Base-by-base conservation (phyloP, 2,329 filamentous ascomycete species). In the Colletotrichum sansevieriae region DNA sequence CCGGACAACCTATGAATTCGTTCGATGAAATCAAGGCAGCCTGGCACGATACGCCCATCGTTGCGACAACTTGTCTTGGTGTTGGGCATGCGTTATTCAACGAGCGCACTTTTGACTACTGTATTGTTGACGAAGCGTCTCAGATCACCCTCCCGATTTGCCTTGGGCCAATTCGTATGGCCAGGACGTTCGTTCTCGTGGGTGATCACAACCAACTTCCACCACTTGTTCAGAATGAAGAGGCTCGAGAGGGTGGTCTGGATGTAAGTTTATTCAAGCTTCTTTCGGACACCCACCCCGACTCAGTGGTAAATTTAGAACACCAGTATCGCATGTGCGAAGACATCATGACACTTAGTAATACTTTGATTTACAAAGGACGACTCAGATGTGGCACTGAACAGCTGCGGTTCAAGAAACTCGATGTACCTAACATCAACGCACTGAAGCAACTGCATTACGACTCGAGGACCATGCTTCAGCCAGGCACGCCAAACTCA, bases 241-340 rank as follows among this genome's bases (percentile, higher is more conserved):
- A 94, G 74, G 96, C 96, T 2, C 88, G 91, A 52, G 87, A 91
- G 63, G 95, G 95, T 12, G 96, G 96, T 1, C 84, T 99, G 5
- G 96, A 99, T 77, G 87, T 98, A 52, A 97, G 93, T 77, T 84
- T 99, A 59, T 99, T 99, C 86, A 97, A 97, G 77, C 86, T 96
- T 3, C 87, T 99, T 12, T 98, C 94, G 1, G 96, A 98, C 75
- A 87, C 88, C 0, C 95, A 98, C 71, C 95, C 96, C 0, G 84
- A 89, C 54, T 94, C 94, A 1, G 95, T 99, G 2, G 93, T 97
- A 70, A 97, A 92, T 71, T 87, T 99, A 2, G 94, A 96, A 74
- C 94, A 98, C 75, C 96, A 99, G 77, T 99, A 99, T 77, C 93
- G 96, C 70, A 99, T 99, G 96, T 97, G 94, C 75, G 92, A 96